A percentile compares a stretch with the other conserved stretches of the same genome.
Conservation (phyloP, 768 basidiomycete species). For the Serendipita sp. region DNA sequence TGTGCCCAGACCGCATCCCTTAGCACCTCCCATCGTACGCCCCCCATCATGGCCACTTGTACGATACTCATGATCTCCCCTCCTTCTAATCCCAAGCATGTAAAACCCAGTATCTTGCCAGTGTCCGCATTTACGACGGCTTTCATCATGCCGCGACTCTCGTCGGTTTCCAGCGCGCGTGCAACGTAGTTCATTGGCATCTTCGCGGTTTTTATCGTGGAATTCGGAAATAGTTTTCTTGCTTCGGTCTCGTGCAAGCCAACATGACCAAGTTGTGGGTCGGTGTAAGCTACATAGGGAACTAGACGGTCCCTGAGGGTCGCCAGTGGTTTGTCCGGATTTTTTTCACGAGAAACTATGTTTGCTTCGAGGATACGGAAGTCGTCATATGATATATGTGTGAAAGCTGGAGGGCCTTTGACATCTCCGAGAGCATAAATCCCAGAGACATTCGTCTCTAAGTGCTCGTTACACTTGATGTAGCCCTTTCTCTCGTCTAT, state of each 20-base stretch:
- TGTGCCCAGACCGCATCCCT: constrained; percentile 10
- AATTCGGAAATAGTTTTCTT: neutral
- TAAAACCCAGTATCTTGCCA: constrained; percentile 7
- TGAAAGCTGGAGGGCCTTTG: constrained; percentile 12
- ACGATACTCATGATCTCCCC: constrained; percentile 11
- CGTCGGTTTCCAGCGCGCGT: constrained; percentile 9
- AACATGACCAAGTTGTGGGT: constrained; percentile 12
- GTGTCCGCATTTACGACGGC: constrained; percentile 7
- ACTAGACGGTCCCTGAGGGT: constrained; percentile 6
- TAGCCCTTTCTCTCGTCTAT: constrained; percentile 1
- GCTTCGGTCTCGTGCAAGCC: constrained; percentile 8
- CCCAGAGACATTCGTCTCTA: constrained; percentile 8
- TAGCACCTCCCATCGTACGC: constrained; percentile 3
- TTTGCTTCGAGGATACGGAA: constrained; percentile 7
- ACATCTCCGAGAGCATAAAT: constrained; percentile 11
- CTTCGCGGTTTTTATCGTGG: constrained; percentile 6
- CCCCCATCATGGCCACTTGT: constrained; percentile 10
- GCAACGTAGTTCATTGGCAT: constrained; percentile 12
- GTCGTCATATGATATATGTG: constrained; percentile 11
- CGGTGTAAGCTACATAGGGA: constrained; percentile 11
- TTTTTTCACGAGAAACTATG: neutral
- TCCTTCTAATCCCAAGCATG: constrained; percentile 10
- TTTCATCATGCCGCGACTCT: constrained; percentile 8
- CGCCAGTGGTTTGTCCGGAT: no score
- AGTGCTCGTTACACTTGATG: constrained; percentile 6